Evolutionary conservation across 2,329 filamentous ascomycete species (phyloP).

Genomic region (Trichoderma sp.): DNA sequence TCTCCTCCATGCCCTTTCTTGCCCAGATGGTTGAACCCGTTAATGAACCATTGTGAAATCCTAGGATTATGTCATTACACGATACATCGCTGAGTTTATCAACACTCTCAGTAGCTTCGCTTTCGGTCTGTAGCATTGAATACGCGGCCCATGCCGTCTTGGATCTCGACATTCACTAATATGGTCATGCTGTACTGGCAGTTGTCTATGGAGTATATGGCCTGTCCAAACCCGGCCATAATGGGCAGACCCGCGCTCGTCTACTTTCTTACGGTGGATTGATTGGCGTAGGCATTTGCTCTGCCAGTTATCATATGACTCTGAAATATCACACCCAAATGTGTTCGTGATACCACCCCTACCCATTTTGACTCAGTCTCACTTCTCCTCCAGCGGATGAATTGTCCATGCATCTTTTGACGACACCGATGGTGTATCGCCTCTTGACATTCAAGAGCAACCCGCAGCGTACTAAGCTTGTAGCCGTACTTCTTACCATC

Average conservation of each 20-base stretch:
- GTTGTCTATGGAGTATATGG: constrained; percentile 40
- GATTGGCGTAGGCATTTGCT: constrained; percentile 36
- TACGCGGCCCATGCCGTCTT: background rate
- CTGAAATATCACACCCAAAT: constrained; percentile 37
- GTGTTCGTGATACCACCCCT: constrained; percentile 26
- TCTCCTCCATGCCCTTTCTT: background rate
- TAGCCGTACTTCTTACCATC: constrained; percentile 24
- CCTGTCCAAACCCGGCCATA: constrained; percentile 24
- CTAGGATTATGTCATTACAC: constrained; percentile 40
- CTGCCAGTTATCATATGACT: constrained; percentile 35
- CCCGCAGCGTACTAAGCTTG: constrained; percentile 25
- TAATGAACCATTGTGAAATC: background rate
- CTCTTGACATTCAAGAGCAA: constrained; percentile 36
- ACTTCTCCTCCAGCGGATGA: constrained; percentile 36
- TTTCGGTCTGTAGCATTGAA: constrained; percentile 28
- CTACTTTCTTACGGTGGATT: constrained; percentile 38
- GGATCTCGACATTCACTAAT: background rate
- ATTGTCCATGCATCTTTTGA: constrained; percentile 41
- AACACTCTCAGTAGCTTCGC: constrained; percentile 43
- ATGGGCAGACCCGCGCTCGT: constrained; percentile 28
- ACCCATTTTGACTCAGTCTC: background rate
- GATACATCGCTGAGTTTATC: constrained; percentile 44
- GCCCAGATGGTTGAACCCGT: background rate
- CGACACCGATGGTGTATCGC: constrained; percentile 41
- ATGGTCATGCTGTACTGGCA: constrained; percentile 23